Conservation (phyloP, 495 filamentous ascomycete genomes). For the Tuber magnatum region DNA sequence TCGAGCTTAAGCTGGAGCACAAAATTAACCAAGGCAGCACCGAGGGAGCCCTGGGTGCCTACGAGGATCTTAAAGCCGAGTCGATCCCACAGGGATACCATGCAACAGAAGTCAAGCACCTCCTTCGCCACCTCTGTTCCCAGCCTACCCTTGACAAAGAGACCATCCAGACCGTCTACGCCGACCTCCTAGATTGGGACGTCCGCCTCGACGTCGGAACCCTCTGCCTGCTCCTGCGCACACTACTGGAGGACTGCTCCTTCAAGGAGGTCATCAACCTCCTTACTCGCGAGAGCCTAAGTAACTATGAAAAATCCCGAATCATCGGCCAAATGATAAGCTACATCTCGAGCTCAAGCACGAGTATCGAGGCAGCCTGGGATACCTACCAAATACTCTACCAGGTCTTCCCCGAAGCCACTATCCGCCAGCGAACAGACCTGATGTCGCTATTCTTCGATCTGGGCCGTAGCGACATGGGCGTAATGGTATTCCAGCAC, state of each 20-base stretch:
- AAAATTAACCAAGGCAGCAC: constrained; percentile 62
- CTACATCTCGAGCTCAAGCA: constrained; percentile 58
- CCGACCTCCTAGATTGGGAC: constrained; percentile 65
- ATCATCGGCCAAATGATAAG: constrained; percentile 58
- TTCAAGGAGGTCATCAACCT: constrained; percentile 68
- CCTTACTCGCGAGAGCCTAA: constrained; percentile 54
- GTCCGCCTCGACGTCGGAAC: constrained; percentile 63
- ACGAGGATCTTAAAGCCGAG: constrained; percentile 49
- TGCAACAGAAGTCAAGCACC: constrained; percentile 15
- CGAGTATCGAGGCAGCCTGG: constrained; percentile 60
- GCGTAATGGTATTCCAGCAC: constrained; percentile 74
- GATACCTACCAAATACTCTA: constrained; percentile 71
- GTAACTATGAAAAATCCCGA: constrained; percentile 53
- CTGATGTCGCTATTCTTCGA: constrained; percentile 81
- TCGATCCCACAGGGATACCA: constrained; percentile 27
- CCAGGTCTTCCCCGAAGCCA: constrained; percentile 69
- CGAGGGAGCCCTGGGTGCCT: constrained; percentile 56
- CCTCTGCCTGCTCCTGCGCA: constrained; percentile 58
- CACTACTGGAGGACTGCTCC: constrained; percentile 67
- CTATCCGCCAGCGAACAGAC: constrained; percentile 53
- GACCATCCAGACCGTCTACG: constrained; percentile 62
- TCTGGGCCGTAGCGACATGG: constrained; percentile 70
- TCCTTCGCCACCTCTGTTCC: constrained; percentile 61
- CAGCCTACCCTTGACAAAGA: constrained; percentile 53
- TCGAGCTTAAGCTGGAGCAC: constrained; percentile 67